phyloP scores from a whole-genome alignment of 148 eudicot species.

The Linanthus parryae region DNA sequence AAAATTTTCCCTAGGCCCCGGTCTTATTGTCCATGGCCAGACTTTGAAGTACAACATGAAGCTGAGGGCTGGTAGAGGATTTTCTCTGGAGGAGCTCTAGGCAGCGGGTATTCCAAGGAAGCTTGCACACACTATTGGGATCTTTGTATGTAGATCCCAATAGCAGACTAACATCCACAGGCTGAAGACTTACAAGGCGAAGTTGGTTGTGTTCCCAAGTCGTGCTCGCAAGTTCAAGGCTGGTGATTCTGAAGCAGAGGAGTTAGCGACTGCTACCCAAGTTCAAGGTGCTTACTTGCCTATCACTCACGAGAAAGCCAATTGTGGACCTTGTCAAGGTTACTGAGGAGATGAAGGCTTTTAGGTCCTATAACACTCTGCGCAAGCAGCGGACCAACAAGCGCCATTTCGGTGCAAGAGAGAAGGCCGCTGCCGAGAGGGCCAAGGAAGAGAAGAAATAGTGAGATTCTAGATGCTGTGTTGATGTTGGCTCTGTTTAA shows the following conservation, averaged over 20 bases:
- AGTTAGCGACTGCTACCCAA: constrained; percentile 63
- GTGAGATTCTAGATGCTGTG: no score
- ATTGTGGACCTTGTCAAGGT: constrained; percentile 41
- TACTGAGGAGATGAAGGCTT: constrained; percentile 41
- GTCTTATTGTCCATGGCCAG: constrained; percentile 66
- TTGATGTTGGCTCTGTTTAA: no score
- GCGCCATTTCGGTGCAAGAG: constrained; percentile 39
- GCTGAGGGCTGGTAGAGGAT: constrained; percentile 57
- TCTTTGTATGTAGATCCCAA: constrained; percentile 56
- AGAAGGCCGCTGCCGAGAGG: constrained; percentile 56
- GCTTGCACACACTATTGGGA: constrained; percentile 72
- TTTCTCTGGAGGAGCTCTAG: constrained; percentile 72
- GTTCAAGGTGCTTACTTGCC: constrained; percentile 43
- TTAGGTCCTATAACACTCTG: constrained; percentile 47
- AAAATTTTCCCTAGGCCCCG: constrained; percentile 52
- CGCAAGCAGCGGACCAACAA: constrained; percentile 33
- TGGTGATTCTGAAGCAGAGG: constrained; percentile 51
- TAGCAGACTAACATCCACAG: constrained; percentile 69
- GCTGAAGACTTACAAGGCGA: constrained; percentile 78
- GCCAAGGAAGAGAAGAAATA: constrained; percentile 55
- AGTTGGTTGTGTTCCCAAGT: constrained; percentile 78
- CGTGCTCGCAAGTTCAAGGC: constrained; percentile 52
- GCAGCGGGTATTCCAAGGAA: constrained; percentile 69
- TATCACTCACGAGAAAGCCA: constrained; percentile 37
- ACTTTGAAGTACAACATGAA: constrained; percentile 65